A percentile compares a stretch with the other conserved stretches of the same genome.
phyloP scores from a whole-genome alignment of 2,329 filamentous ascomycete species.

The Pseudogymnoascus sp. region DNA sequence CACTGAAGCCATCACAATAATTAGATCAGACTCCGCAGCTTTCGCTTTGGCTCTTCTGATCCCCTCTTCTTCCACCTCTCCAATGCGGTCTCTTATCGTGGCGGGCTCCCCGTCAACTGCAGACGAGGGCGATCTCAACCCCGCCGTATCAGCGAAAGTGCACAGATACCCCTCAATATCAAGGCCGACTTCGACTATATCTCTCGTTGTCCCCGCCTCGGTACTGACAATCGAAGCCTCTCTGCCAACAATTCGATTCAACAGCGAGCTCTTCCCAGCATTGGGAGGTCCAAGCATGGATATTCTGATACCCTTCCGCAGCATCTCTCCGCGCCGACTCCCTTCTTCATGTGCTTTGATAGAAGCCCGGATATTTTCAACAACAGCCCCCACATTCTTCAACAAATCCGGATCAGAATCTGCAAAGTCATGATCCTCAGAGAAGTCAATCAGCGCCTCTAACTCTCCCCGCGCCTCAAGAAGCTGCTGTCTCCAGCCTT shows the following conservation, averaged over 20 bases:
- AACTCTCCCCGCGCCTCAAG: conserved; percentile 81
- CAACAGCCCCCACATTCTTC: conserved; percentile 58
- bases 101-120: conserved; percentile 17
- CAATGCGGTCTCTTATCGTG: conserved; percentile 41
- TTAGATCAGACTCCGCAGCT: conserved; percentile 75
- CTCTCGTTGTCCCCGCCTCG: conserved; percentile 88
- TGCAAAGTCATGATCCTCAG: conserved; percentile 95
- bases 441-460: conserved; percentile 94
- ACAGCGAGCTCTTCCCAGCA: conserved; percentile 86
- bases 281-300: conserved; percentile 88
- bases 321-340: conserved; percentile 72
- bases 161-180: conserved; percentile 88
- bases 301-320: conserved; percentile 78
- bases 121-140: conserved; percentile 53
- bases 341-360: conserved; percentile 68
- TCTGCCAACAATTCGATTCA: conserved; percentile 83
- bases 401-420: conserved; percentile 72
- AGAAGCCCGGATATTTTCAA: conserved; percentile 52
- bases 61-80: conserved; percentile 78
- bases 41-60: conserved; percentile 79
- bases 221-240: conserved; percentile 93
- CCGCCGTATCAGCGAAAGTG: conserved; percentile 92
- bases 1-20: conserved; percentile 73
- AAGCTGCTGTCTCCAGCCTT: conserved; percentile 70
- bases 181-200: conserved; percentile 86